Percentiles rank a stretch among this genome's conserved stretches.
These are phyloP conservation scores for Talaromyces sp. DNA, from an alignment of 2,329 filamentous ascomycete genomes.

Conservation along the genomic window DNA sequence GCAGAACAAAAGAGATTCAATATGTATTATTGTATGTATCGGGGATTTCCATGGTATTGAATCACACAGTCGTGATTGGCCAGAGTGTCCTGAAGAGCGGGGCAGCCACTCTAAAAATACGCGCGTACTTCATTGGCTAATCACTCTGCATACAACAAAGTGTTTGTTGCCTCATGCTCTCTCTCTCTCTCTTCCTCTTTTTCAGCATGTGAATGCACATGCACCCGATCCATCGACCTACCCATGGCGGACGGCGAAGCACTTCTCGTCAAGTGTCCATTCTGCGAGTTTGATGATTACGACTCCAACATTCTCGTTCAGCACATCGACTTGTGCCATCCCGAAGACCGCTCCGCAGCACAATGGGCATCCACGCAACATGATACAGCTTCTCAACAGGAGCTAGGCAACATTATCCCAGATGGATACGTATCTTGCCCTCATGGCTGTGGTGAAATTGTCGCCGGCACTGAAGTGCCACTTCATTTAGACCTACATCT, in stretches of 20 bases:
- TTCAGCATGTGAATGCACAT: background rate
- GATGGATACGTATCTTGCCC: slow-evolving; percentile 48
- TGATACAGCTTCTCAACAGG: background rate
- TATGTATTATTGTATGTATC: background rate
- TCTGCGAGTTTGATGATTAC: slow-evolving; percentile 38
- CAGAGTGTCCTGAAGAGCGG: too few relatives aligned
- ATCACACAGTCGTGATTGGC: background rate
- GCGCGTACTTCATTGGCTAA: background rate
- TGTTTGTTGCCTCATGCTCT: background rate
- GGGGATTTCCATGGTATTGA: background rate
- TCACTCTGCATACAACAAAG: background rate
- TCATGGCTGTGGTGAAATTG: slow-evolving; percentile 55
- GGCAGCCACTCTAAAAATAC: background rate
- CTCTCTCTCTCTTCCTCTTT: background rate
- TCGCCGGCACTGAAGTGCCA: slow-evolving; percentile 48
- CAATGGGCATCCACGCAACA: background rate
- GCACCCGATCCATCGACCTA: background rate
- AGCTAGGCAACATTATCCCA: slow-evolving; percentile 5
- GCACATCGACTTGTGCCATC: slow-evolving; percentile 41
- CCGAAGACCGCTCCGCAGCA: slow-evolving; percentile 26
- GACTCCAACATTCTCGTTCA: slow-evolving; percentile 35
- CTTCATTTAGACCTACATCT: slow-evolving; percentile 56
- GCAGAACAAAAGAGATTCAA: too few relatives aligned
- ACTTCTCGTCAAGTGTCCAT: slow-evolving; percentile 31
- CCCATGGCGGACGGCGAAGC: background rate